A percentile compares a stretch with the other conserved stretches of the same genome.
These are phyloP conservation scores for Epicoccum nigrum DNA, from an alignment of 2,329 filamentous ascomycete species.

Conservation along the genomic window DNA sequence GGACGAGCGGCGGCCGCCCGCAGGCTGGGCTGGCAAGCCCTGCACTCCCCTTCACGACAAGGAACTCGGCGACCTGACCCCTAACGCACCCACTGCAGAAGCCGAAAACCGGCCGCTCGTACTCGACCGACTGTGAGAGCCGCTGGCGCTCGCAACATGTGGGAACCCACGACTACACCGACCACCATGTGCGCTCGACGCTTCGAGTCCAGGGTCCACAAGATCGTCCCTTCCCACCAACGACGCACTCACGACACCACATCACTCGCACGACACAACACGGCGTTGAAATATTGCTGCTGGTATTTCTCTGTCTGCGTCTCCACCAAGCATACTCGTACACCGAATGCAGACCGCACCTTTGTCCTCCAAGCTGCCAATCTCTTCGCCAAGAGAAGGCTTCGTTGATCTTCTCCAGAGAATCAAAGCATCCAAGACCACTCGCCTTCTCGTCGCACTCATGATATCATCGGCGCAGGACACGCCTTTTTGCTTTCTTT, in stretches of 20 bases:
- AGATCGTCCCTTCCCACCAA: background rate
- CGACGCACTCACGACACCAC: background rate
- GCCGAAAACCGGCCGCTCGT: too few relatives aligned
- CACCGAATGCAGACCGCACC: background rate
- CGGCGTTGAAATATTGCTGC: background rate
- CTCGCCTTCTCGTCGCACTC: slow-evolving; percentile 27
- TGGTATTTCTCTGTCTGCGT: background rate
- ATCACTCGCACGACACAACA: background rate
- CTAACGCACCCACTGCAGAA: too few relatives aligned
- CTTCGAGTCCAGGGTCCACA: too few relatives aligned
- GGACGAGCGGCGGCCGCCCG: background rate
- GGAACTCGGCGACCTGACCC: too few relatives aligned
- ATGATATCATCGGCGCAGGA: slow-evolving; percentile 23
- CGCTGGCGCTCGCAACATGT: too few relatives aligned
- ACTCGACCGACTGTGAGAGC: too few relatives aligned
- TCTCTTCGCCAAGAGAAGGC: background rate
- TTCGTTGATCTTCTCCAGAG: slow-evolving; percentile 2
- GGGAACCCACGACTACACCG: too few relatives aligned
- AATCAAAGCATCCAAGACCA: slow-evolving; percentile 25
- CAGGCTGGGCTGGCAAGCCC: too few relatives aligned
- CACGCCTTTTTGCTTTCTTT: background rate
- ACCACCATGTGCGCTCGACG: too few relatives aligned
- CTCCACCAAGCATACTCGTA: slow-evolving; percentile 4
- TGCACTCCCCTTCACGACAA: too few relatives aligned
- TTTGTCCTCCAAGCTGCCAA: background rate